These are phyloP conservation scores for Plasmopara halstedii DNA, from an alignment of 352 stramenopile species.

Conservation along the genomic window DNA sequence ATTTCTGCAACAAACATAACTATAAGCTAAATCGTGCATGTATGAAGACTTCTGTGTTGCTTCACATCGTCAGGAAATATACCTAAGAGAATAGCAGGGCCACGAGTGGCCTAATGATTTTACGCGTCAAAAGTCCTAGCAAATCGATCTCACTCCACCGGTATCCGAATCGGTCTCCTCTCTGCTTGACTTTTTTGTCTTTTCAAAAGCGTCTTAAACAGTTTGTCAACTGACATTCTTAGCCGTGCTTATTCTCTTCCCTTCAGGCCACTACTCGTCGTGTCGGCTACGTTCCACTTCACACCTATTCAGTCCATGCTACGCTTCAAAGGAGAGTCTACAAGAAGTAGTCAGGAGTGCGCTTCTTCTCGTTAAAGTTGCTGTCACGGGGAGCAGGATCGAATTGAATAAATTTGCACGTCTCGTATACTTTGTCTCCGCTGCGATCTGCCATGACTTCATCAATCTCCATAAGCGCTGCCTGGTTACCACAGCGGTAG, in stretches of 20 bases:
- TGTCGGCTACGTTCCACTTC: background rate
- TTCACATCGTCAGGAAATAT: conserved; percentile 11
- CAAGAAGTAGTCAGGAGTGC: conserved; percentile 90
- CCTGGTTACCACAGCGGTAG: conserved; percentile 95
- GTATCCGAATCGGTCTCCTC: conserved; percentile 5
- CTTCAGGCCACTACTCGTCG: conserved; percentile 2
- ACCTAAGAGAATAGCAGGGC: conserved; percentile 3
- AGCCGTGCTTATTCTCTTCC: background rate
- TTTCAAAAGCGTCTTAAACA: conserved; percentile 6
- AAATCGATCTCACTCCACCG: conserved; percentile 5
- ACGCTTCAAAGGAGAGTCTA: conserved; percentile 25
- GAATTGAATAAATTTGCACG: conserved; percentile 91
- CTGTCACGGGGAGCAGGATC: conserved; percentile 85
- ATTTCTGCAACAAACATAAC: background rate
- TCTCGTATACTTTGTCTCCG: conserved; percentile 87
- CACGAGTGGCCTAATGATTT: conserved; percentile 8
- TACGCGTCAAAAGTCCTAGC: conserved; percentile 3
- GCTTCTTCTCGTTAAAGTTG: conserved; percentile 89
- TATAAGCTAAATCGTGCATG: conserved; percentile 33
- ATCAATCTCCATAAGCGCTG: conserved; percentile 93
- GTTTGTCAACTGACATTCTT: conserved; percentile 1
- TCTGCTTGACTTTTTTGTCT: conserved; percentile 13
- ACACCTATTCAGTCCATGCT: conserved; percentile 3
- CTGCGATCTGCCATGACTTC: conserved; percentile 84
- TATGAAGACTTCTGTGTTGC: conserved; percentile 28